Percentiles rank a stretch among this genome's conserved stretches.
Conservation (phyloP, 192 early-diverging fungal species). For the Haplosporangium gracile region DNA sequence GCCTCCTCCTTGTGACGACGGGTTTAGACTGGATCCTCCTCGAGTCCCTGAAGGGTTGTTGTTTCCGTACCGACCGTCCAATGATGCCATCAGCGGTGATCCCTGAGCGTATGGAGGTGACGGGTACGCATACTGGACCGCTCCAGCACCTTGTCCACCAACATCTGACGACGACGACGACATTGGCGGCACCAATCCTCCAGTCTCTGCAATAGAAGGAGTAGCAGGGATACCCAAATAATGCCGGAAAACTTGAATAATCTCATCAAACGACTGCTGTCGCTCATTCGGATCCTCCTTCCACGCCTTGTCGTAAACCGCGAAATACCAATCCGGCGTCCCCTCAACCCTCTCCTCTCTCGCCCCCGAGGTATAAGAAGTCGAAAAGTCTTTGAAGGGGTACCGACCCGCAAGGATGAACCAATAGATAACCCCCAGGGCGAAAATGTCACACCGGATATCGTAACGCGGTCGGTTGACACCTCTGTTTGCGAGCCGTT, state of each 20-base stretch:
- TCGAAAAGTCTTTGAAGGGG: slow-evolving; percentile 15
- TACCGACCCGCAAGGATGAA: slow-evolving; percentile 26
- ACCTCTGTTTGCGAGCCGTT: slow-evolving; percentile 13
- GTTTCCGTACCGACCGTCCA: not conserved
- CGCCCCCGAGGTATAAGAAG: not conserved
- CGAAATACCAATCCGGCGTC: slow-evolving; percentile 39
- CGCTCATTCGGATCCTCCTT: slow-evolving; percentile 23
- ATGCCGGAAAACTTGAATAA: slow-evolving; percentile 16
- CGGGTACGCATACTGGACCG: not conserved
- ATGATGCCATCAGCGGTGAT: not conserved
- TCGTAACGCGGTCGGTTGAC: slow-evolving; percentile 27
- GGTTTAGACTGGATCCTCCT: not conserved
- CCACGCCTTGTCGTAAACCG: slow-evolving; percentile 39
- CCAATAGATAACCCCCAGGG: slow-evolving; percentile 35
- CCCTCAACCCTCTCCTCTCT: slow-evolving; percentile 23
- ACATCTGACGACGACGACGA: not conserved
- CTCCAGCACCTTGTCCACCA: not conserved
- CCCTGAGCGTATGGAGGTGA: not conserved
- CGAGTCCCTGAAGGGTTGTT: not conserved
- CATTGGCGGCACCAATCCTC: not conserved
- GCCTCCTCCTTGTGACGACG: not conserved
- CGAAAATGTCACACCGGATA: slow-evolving; percentile 32
- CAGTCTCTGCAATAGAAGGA: not conserved
- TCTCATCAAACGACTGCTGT: slow-evolving; percentile 35
- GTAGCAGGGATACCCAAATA: not conserved